phyloP scores from a whole-genome alignment of 2,329 filamentous ascomycete species.

The Alternaria viburni region DNA sequence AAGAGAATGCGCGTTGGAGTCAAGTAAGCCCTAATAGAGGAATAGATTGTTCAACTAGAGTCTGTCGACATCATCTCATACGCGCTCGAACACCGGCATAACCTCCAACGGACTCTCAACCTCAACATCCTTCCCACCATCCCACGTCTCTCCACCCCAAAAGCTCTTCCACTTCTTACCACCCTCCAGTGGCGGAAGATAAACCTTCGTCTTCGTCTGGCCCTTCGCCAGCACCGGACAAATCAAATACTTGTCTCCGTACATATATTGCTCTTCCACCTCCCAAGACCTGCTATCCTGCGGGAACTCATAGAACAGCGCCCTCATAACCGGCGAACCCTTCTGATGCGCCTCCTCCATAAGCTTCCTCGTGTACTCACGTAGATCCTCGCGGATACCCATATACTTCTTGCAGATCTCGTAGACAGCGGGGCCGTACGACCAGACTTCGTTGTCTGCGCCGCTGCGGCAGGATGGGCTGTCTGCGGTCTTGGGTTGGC shows the following conservation, averaged over 20 bases:
- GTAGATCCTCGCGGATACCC: slow-evolving; percentile 62
- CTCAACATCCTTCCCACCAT: slow-evolving; percentile 51
- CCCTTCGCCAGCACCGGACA: slow-evolving; percentile 63
- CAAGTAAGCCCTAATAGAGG: not conserved
- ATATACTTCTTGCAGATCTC: slow-evolving; percentile 67
- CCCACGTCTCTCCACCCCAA: slow-evolving; percentile 39
- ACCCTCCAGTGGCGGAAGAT: slow-evolving; percentile 54
- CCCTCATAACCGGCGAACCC: slow-evolving; percentile 67
- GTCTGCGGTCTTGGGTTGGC: slow-evolving; percentile 53
- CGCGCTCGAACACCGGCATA: slow-evolving; percentile 56
- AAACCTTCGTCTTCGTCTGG: slow-evolving; percentile 54
- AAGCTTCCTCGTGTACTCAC: slow-evolving; percentile 63
- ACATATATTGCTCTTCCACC: slow-evolving; percentile 69
- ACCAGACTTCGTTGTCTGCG: slow-evolving; percentile 70
- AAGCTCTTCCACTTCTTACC: slow-evolving; percentile 54
- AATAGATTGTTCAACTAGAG: not conserved
- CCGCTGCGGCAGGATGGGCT: slow-evolving; percentile 53
- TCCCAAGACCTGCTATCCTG: slow-evolving; percentile 61
- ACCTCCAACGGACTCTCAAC: slow-evolving; percentile 54
- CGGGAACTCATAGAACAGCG: slow-evolving; percentile 70
- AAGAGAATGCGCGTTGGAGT: not conserved
- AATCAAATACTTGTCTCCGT: slow-evolving; percentile 64
- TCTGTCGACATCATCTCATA: not conserved
- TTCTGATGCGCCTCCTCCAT: slow-evolving; percentile 67
- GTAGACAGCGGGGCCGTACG: slow-evolving; percentile 66